These are phyloP conservation scores for Delitschia confertaspora DNA, from an alignment of 495 filamentous ascomycete genomes.

Conservation along the genomic window DNA sequence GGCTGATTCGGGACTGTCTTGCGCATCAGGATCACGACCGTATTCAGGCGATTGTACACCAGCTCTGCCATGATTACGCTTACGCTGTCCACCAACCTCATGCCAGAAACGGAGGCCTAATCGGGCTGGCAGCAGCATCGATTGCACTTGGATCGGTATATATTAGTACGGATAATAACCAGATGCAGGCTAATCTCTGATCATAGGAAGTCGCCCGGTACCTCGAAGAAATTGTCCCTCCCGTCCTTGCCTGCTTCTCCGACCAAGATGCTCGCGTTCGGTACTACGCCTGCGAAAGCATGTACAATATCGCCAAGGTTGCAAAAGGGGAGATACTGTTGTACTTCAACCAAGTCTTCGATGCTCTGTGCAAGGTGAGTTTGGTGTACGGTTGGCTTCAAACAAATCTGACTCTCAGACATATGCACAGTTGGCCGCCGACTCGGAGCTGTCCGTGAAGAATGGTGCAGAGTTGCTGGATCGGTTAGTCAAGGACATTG, in stretches of 20 bases:
- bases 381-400: no score
- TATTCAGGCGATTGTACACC: slow-evolving; percentile 79
- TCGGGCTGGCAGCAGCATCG: slow-evolving; percentile 90
- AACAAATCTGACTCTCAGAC: no score
- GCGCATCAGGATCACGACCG: slow-evolving; percentile 64
- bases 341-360: slow-evolving; percentile 98
- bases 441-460: slow-evolving; percentile 94
- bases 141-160: slow-evolving; percentile 69
- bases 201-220: slow-evolving; percentile 74
- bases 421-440: slow-evolving; percentile 92
- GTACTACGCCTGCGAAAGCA: slow-evolving; percentile 99
- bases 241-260: slow-evolving; percentile 95
- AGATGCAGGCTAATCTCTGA: not conserved
- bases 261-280: slow-evolving; percentile 97
- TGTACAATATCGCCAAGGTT: slow-evolving; percentile 99
- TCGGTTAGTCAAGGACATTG: slow-evolving; percentile 94
- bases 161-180: no score
- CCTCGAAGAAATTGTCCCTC: slow-evolving; percentile 85
- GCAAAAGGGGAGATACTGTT: slow-evolving; percentile 93
- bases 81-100: slow-evolving; percentile 97
- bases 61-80: slow-evolving; percentile 95
- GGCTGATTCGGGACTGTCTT: slow-evolving; percentile 77
- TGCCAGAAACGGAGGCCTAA: slow-evolving; percentile 91
- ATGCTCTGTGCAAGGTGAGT: slow-evolving; percentile 86
- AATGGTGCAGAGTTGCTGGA: slow-evolving; percentile 96